Evolutionary conservation across 2,329 filamentous ascomycete genomes (phyloP).

Genomic region (Fusarium irregulare): DNA sequence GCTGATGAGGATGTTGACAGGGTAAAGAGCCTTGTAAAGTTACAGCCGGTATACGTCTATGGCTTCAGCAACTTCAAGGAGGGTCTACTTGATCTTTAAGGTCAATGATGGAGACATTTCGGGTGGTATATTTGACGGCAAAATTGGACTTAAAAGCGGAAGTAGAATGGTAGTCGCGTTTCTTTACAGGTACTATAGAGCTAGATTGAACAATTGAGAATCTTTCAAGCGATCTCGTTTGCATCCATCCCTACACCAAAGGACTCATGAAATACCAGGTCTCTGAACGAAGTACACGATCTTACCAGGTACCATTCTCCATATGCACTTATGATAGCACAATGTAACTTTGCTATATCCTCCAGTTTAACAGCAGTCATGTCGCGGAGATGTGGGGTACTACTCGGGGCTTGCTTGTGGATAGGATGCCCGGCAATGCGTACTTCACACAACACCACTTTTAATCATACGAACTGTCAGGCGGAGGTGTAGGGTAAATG

Average conservation of each 20-base stretch:
- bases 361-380: neutral
- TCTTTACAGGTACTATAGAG: neutral
- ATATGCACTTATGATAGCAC: neutral
- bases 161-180: neutral
- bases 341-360: neutral
- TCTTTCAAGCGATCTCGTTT: no score
- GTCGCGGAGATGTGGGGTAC: neutral
- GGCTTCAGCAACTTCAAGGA: conserved; percentile 3
- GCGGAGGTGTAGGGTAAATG: neutral
- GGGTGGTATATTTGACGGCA: neutral
- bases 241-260: neutral
- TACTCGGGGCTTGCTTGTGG: no score
- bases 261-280: no score
- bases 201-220: neutral
- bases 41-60: conserved; percentile 4
- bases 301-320: no score
- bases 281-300: no score
- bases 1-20: neutral
- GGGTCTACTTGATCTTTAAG: neutral
- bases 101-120: neutral
- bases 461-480: no score
- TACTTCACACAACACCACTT: no score
- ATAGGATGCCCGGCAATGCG: no score
- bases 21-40: neutral
- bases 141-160: neutral